Evolutionary conservation across 2,329 filamentous ascomycete genomes (phyloP), one percentile per base, ranked within the genome.

Genomic region (Zymoseptoria passerinii): DNA sequence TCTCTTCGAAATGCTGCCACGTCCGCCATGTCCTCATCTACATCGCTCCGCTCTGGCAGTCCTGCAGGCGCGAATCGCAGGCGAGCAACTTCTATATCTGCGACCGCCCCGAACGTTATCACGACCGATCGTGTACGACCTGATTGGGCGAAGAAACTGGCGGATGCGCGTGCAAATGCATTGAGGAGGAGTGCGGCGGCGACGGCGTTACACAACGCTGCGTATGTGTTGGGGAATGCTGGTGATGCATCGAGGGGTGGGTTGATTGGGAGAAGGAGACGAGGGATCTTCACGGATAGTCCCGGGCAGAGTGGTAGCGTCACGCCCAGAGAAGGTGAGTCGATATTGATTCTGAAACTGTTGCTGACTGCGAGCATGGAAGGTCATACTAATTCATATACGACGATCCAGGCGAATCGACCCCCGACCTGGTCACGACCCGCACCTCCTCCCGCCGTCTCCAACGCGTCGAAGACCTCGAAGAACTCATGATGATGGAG

Each of bases 401-500:
- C 23, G 16, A 44, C n/a, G 1, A 44, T 44, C 35, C n/a, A 44
- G 35, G 35, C 35, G 35, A 44, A 6, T 16, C 13, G 3, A 44
- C 35, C 35, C 35, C 35, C 2, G 35, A 44, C 35, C 35, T 44
- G 10, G n/a, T 16, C 9, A 68, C 73, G 29, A 75, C 72, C 13
- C 73, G 80, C 7, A 72, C 74, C 18, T 81, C 79, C 65, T 82
- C 81, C 40, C 76, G 85, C 60, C 77, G 83, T 61, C 13, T 44
- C 13, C 35, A 74, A 57, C 81, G 90, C 28, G 84, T 95, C 70
- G 90, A 95, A 20, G 92, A 97, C 66, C 80, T 97, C 0, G 94
- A 99, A 71, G 92, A 96, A 53, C 89, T 99, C 78, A 99, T 99
- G 94, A 91, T 97, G 79, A 90, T 94, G 80, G 94, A 99, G 72